Conservation (phyloP, 2,329 filamentous ascomycete genomes). For the Septoria linicola region DNA sequence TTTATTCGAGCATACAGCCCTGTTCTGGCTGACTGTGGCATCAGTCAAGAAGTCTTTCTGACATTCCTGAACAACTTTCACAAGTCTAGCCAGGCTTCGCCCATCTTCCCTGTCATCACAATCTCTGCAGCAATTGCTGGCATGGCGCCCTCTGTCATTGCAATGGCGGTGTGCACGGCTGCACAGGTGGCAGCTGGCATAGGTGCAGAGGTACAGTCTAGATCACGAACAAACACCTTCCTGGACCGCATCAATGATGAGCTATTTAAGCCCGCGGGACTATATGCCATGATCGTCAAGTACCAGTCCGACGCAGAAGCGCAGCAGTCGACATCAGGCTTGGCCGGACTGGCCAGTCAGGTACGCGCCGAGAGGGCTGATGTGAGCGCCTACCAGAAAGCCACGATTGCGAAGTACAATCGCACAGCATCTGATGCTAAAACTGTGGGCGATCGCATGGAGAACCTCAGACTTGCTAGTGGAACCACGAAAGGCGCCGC, state of each 20-base stretch:
- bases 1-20: conserved; percentile 57
- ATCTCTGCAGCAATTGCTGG: conserved; percentile 40
- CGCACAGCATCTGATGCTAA: conserved; percentile 8
- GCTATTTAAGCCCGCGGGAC: conserved; percentile 57
- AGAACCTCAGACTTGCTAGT: conserved; percentile 41
- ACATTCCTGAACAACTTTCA: conserved; percentile 52
- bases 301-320: conserved; percentile 33
- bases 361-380: conserved; percentile 36
- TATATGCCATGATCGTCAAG: conserved; percentile 55
- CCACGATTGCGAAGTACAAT: conserved; percentile 31
- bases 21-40: conserved; percentile 46
- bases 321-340: conserved; percentile 8
- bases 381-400: conserved; percentile 37
- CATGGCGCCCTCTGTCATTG: conserved; percentile 43
- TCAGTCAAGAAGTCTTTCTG: conserved; percentile 52
- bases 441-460: conserved; percentile 32
- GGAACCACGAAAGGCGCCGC: conserved; percentile 44
- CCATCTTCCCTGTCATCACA: conserved; percentile 31
- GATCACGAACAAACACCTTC: conserved; percentile 52
- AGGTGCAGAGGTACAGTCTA: conserved; percentile 42
- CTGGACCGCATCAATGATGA: conserved; percentile 57
- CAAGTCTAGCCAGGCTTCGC: conserved; percentile 43
- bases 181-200: conserved; percentile 46
- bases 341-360: conserved; percentile 14
- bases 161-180: conserved; percentile 46